Evolutionary conservation across 306 rosid species (phyloP), one percentile per base, ranked within the genome.

Genomic region (Morella rubra): DNA sequence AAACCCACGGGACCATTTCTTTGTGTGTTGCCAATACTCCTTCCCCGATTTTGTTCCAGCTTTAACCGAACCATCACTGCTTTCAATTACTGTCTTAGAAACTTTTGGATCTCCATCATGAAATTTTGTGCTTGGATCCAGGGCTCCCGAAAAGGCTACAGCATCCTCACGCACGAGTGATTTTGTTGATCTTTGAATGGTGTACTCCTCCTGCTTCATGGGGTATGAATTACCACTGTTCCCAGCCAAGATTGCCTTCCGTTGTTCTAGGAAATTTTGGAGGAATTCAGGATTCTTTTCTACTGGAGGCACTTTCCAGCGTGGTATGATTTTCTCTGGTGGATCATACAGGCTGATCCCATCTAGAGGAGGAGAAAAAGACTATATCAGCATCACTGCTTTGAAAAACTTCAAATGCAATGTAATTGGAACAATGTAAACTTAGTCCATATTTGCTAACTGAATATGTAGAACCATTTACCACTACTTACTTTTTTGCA

Each of bases 11-110:
- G 98, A 92, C 97, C 98, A 95, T 84, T 95, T 95, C 87, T 95
- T 92, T 8, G 98, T 92, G 86, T 92, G 98, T 74, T 95, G 92
- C 97, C 97, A 95, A 89, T 86, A 92, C 79, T 95, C 97, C 89
- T 95, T 95, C 82, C 96, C 97, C 53, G 96, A 81, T 60, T 89
- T 90, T 81, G 87, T 95, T 77, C 98, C 98, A 77, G 76, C 86
- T 79, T 84, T 88, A 44, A 87, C 79, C 73, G 98, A 95, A 62
- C 97, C 98, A 81, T 92, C 97, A 65, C 97, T 95, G 79, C 91
- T 87, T 87, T 95, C 97, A 73, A 95, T 81, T 72, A 85, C 60
- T n/a, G 89, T 90, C 87, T 76, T 88, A 1, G 89, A 80, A 73
- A 74, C 81, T 77, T 82, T 85, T 45, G 40, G 6, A 78, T 80